phyloP scores from a whole-genome alignment of 2,329 filamentous ascomycete species.

The Epichloe sylvatica region DNA sequence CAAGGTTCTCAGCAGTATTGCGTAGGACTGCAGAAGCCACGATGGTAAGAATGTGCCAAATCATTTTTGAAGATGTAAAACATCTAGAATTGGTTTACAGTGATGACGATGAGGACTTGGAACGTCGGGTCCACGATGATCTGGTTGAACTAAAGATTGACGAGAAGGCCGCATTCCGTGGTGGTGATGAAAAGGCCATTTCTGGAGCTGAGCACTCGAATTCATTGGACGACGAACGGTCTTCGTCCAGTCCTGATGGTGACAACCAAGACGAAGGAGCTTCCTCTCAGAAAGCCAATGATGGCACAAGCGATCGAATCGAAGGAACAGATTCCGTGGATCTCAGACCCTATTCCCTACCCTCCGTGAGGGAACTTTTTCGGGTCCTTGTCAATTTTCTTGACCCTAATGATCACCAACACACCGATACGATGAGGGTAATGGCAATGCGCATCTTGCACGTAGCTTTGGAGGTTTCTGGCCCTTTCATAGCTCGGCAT shows the following conservation, averaged over 20 bases:
- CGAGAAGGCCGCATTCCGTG: constrained; percentile 21
- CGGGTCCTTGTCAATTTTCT: constrained; percentile 85
- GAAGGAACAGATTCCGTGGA: constrained; percentile 36
- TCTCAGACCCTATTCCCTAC: constrained; percentile 80
- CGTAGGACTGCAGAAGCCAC: constrained; percentile 86
- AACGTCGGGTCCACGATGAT: constrained; percentile 52
- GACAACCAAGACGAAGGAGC: constrained; percentile 2
- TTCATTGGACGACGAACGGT: neutral
- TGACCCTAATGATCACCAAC: constrained; percentile 81
- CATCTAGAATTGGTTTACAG: constrained; percentile 66
- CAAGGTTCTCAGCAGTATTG: constrained; percentile 78
- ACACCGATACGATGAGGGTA: constrained; percentile 89
- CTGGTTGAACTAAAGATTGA: constrained; percentile 75
- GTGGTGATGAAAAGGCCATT: constrained; percentile 1
- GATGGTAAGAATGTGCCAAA: constrained; percentile 98
- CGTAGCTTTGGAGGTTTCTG: constrained; percentile 89
- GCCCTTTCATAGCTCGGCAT: constrained; percentile 86
- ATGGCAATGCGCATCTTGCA: constrained; percentile 97
- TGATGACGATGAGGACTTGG: constrained; percentile 50
- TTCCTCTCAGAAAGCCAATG: neutral
- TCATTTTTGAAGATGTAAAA: constrained; percentile 89
- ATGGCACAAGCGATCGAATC: constrained; percentile 17
- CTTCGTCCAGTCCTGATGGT: neutral
- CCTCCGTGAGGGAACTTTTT: constrained; percentile 89
- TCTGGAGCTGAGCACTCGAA: constrained; percentile 4